These are phyloP conservation scores for Myxozyma geophila DNA, from an alignment of 805 yeast genomes.

Conservation along the genomic window DNA sequence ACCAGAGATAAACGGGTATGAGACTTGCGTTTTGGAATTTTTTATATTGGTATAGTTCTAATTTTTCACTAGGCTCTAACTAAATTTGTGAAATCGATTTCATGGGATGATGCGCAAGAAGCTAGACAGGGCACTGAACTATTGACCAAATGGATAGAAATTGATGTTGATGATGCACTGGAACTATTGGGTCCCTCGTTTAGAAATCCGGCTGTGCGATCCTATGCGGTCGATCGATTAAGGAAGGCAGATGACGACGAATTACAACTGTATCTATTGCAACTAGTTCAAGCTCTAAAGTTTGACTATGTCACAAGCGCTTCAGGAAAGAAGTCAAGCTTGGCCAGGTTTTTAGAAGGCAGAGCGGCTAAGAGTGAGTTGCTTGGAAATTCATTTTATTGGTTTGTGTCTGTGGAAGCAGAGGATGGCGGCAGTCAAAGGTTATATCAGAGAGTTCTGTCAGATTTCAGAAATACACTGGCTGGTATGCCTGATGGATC, in stretches of 20 bases:
- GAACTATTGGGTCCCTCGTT: slow-evolving; percentile 83
- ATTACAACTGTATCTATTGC: slow-evolving; percentile 78
- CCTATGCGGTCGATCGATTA: slow-evolving; percentile 85
- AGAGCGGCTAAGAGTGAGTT: slow-evolving; percentile 67
- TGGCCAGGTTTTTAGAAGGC: slow-evolving; percentile 68
- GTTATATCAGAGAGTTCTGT: slow-evolving; percentile 53
- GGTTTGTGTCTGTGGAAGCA: slow-evolving; percentile 89
- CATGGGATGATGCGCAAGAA: slow-evolving; percentile 86
- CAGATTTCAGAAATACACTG: slow-evolving; percentile 51
- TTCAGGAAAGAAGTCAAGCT: slow-evolving; percentile 38
- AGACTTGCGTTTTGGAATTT: neutral
- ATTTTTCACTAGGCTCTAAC: slow-evolving; percentile 58
- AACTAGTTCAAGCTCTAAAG: slow-evolving; percentile 87
- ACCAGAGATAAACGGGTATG: slow-evolving; percentile 59
- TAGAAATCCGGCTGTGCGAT: slow-evolving; percentile 71
- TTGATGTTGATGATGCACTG: slow-evolving; percentile 81
- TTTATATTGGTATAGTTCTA: neutral
- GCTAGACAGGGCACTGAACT: slow-evolving; percentile 76
- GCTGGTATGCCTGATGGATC: slow-evolving; percentile 43
- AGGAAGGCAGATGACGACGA: slow-evolving; percentile 75
- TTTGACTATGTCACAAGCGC: slow-evolving; percentile 57
- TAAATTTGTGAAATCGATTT: slow-evolving; percentile 82
- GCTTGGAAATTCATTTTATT: slow-evolving; percentile 82
- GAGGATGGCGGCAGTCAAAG: slow-evolving; percentile 61
- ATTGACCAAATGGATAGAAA: slow-evolving; percentile 70